phyloP scores from a whole-genome alignment of 352 stramenopile genomes.

The Thalassiosira tumida region DNA sequence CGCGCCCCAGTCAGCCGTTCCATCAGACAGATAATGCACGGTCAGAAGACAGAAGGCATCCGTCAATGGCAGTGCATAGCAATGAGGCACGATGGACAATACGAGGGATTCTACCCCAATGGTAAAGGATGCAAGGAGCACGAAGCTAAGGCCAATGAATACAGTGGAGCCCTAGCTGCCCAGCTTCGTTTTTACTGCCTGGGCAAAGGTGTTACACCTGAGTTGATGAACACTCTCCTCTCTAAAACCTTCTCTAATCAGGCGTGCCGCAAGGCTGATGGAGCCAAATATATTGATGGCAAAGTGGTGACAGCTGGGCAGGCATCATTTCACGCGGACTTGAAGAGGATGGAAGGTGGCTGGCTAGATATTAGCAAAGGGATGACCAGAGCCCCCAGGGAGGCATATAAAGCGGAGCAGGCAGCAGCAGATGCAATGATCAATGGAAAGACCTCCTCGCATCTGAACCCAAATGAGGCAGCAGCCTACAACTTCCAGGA shows the following conservation, averaged over 20 bases:
- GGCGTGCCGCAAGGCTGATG: neutral
- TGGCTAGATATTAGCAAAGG: constrained; percentile 6
- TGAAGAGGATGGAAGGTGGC: neutral
- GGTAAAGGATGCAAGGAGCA: constrained; percentile 3
- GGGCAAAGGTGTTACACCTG: neutral
- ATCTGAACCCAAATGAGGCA: neutral
- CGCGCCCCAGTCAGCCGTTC: neutral
- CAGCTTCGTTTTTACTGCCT: neutral
- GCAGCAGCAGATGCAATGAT: neutral
- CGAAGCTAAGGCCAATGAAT: neutral
- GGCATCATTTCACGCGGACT: constrained; percentile 2
- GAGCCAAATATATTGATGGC: neutral
- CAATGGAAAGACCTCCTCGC: neutral
- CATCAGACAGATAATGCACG: neutral
- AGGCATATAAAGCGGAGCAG: neutral
- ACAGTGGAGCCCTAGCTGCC: neutral
- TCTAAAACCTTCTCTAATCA: neutral
- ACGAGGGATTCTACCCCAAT: neutral
- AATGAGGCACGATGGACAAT: neutral
- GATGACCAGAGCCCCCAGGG: neutral
- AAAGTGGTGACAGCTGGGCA: neutral
- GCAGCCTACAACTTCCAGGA: constrained; percentile 11
- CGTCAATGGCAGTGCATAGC: neutral
- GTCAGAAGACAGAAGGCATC: neutral
- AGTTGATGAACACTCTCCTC: neutral